Conservation (phyloP, 352 stramenopile genomes). For the Elongisporangium senticosum region DNA sequence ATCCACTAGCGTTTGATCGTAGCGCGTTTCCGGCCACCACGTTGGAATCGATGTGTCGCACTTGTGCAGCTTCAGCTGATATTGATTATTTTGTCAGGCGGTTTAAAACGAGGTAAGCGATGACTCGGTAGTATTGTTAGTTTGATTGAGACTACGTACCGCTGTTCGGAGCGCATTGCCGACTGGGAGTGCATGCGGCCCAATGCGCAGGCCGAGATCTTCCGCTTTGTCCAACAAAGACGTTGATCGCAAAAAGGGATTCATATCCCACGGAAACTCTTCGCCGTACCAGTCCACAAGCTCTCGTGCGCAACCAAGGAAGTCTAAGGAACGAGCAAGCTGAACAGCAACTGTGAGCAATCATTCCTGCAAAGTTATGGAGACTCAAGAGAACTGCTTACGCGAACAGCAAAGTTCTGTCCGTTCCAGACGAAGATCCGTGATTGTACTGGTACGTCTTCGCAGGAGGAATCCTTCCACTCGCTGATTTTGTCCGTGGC, state of each 20-base stretch:
- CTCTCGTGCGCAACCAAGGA: constrained; percentile 21
- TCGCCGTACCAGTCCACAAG: constrained; percentile 66
- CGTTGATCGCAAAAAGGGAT: constrained; percentile 52
- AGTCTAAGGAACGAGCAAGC: constrained; percentile 50
- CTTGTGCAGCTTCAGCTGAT: constrained; percentile 32
- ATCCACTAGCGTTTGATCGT: constrained; percentile 19
- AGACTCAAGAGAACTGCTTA: constrained; percentile 6
- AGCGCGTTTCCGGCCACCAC: constrained; percentile 58
- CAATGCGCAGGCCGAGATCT: constrained; percentile 24
- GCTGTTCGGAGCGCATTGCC: constrained; percentile 22
- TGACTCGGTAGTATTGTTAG: neutral
- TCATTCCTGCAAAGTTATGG: neutral
- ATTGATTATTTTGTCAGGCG: neutral
- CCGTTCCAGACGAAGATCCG: constrained; percentile 54
- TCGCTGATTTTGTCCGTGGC: constrained; percentile 30
- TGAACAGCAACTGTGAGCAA: constrained; percentile 10
- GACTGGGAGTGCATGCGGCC: neutral
- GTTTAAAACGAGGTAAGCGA: neutral
- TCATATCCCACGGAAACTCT: constrained; percentile 62
- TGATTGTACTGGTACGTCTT: neutral
- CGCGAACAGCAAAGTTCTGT: constrained; percentile 31
- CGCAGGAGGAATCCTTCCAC: constrained; percentile 21
- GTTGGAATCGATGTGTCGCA: constrained; percentile 19
- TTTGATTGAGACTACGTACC: constrained; percentile 12
- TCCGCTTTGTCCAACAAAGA: constrained; percentile 45